These are phyloP conservation scores for Boletus reticulatus DNA, from an alignment of 768 basidiomycete species.

Conservation along the genomic window DNA sequence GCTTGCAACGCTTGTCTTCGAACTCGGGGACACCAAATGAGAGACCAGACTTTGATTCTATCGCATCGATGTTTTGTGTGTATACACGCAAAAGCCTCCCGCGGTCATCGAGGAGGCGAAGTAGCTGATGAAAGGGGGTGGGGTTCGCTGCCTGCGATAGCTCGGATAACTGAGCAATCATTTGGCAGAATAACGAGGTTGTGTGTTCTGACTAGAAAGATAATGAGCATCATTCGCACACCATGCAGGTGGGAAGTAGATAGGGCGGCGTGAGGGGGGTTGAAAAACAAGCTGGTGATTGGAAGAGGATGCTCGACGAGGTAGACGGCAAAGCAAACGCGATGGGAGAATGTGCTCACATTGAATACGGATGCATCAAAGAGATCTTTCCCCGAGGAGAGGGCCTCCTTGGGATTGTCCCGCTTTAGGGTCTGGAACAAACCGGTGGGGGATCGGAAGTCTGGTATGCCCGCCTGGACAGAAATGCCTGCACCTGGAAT, in stretches of 20 bases:
- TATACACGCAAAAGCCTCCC: conserved; percentile 82
- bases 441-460: conserved; percentile 81
- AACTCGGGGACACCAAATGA: conserved; percentile 81
- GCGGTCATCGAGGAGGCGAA: conserved; percentile 71
- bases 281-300: background rate
- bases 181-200: conserved; percentile 79
- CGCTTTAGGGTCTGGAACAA: conserved; percentile 76
- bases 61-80: conserved; percentile 91
- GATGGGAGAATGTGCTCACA: conserved; percentile 41
- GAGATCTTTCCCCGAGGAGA: conserved; percentile 80
- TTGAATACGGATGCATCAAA: conserved; percentile 91
- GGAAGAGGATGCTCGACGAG: background rate
- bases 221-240: conserved; percentile 18
- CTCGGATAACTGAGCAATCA: conserved; percentile 81
- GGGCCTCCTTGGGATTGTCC: conserved; percentile 69
- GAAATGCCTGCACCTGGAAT: conserved; percentile 81
- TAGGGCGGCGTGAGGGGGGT: background rate
- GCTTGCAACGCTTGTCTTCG: conserved; percentile 53
- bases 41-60: conserved; percentile 84
- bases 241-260: conserved; percentile 2
- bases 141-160: conserved; percentile 71
- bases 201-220: conserved; percentile 62
- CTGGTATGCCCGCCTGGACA: conserved; percentile 84
- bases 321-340: conserved; percentile 3
- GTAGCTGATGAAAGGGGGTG: conserved; percentile 76